These are phyloP conservation scores for Aspergillus carbonarius DNA, from an alignment of 2,329 filamentous ascomycete genomes.

Conservation along the genomic window DNA sequence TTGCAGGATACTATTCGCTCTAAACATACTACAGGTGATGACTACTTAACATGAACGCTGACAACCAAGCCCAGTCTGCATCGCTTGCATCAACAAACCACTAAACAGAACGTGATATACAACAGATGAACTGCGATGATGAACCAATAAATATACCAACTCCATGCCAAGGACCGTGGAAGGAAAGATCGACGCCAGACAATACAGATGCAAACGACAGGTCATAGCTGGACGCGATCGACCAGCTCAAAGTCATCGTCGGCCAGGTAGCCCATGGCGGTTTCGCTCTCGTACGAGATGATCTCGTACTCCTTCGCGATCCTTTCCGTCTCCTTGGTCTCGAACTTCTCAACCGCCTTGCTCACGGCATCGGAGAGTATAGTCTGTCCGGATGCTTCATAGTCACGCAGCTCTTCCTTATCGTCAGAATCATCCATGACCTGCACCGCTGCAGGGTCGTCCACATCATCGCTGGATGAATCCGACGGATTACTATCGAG, in stretches of 20 bases:
- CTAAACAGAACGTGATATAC: slow-evolving; percentile 4
- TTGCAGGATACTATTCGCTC: background rate
- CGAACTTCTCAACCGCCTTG: slow-evolving; percentile 60
- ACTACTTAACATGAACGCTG: background rate
- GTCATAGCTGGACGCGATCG: slow-evolving; percentile 29
- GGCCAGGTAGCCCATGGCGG: slow-evolving; percentile 25
- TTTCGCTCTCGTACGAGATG: slow-evolving; percentile 44
- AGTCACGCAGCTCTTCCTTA: slow-evolving; percentile 54
- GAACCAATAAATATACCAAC: slow-evolving; percentile 1
- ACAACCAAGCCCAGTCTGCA: background rate
- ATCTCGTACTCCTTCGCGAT: slow-evolving; percentile 62
- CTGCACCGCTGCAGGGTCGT: slow-evolving; percentile 45
- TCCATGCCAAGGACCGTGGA: slow-evolving; percentile 1
- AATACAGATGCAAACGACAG: background rate
- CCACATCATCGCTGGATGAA: slow-evolving; percentile 32
- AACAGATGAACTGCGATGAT: background rate
- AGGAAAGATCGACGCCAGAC: slow-evolving; percentile 4
- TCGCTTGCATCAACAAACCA: background rate
- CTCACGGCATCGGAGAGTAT: slow-evolving; percentile 57
- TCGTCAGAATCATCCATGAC: slow-evolving; percentile 47
- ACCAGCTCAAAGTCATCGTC: slow-evolving; percentile 47
- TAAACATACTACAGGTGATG: background rate
- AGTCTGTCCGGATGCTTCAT: slow-evolving; percentile 56
- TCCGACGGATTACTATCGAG: slow-evolving; percentile 29
- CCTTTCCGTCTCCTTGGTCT: slow-evolving; percentile 61